phyloP scores from a whole-genome alignment of 1,139 yeast species.

The Blastobotrys serpentis region DNA sequence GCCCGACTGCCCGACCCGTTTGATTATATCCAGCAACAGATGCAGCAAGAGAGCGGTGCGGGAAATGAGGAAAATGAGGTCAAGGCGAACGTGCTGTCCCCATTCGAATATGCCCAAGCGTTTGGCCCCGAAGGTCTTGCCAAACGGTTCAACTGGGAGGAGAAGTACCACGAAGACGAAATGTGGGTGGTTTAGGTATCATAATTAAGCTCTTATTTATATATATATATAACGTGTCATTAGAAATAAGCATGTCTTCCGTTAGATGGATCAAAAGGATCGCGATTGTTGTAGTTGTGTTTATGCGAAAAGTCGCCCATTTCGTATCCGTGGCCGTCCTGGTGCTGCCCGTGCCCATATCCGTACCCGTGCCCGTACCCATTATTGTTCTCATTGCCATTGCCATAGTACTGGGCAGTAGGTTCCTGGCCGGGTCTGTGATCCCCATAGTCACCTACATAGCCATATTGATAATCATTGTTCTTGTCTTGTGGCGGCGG shows the following conservation, averaged over 20 bases:
- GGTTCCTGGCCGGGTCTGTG: slow-evolving; percentile 13
- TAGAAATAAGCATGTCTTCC: slow-evolving; percentile 8
- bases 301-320: slow-evolving; percentile 3
- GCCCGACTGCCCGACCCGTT: slow-evolving; percentile 32
- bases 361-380: too few relatives aligned
- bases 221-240: not conserved
- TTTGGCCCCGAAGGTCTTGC: slow-evolving; percentile 27
- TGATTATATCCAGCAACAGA: slow-evolving; percentile 25
- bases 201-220: not conserved
- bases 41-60: slow-evolving; percentile 11
- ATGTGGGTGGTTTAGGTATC: slow-evolving; percentile 8
- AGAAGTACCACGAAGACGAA: slow-evolving; percentile 27
- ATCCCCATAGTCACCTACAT: slow-evolving; percentile 25
- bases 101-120: slow-evolving; percentile 30
- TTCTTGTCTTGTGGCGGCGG: slow-evolving; percentile 8
- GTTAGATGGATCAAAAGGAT: slow-evolving; percentile 7
- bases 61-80: not conserved
- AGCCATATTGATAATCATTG: slow-evolving; percentile 22
- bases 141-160: slow-evolving; percentile 32
- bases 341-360: too few relatives aligned
- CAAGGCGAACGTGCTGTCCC: slow-evolving; percentile 21
- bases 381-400: too few relatives aligned
- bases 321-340: slow-evolving; percentile 1
- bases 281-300: slow-evolving; percentile 5
- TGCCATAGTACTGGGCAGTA: too few relatives aligned